Base-by-base conservation (phyloP, 2,329 filamentous ascomycete species). In the Penicillium sp. region DNA sequence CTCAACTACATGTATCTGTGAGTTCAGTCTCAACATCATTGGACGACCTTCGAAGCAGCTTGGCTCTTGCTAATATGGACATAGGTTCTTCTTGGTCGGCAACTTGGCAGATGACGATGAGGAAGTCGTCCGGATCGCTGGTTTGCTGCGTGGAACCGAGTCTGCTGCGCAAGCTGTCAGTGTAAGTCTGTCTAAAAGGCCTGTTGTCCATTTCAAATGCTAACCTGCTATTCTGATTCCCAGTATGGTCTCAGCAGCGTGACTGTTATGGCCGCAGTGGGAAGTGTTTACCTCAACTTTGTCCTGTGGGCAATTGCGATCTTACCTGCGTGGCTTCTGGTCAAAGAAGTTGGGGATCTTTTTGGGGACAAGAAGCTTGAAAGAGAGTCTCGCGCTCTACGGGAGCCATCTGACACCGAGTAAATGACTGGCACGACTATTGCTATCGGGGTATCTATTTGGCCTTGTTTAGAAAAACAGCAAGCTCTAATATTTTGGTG, bases 81-180 rank as follows among this genome's bases (percentile, higher is more conserved):
- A 3, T 45, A 86, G 84, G 11, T 90, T 90, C 74, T 91, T 91
- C 65, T 77, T 91, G 57, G 83, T 91, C 10, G 82, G 84, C 4
- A 86, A 90, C 63, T 70, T 91, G 3, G 86, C 89, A 1, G 72
- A 78, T 5, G 77, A 80, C 6, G 80, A 89, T 50, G 79, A 81
- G 24, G 85, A 91, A 62, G 82, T 90, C 1, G 83, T 91, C 44
- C 82, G 88, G 1, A 86, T 88, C 65, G 83, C 88, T 0, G 87
- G 86, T 0, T 72, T 91, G 13, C 76, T 91, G 3, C 80, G 88
- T 54, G 89, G 86, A 1, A 89, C 86, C 0, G 88, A 91, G 72
- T 90, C 86, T 1, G 89, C 86, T 0, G 88, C 86, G 75, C 89
- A 91, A 68, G 88, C 88, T 7, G 74, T 91, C 16, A 89, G 86